These are phyloP conservation scores for Phytophthora niederhauseri DNA, from an alignment of 352 stramenopile genomes.

Conservation along the genomic window DNA sequence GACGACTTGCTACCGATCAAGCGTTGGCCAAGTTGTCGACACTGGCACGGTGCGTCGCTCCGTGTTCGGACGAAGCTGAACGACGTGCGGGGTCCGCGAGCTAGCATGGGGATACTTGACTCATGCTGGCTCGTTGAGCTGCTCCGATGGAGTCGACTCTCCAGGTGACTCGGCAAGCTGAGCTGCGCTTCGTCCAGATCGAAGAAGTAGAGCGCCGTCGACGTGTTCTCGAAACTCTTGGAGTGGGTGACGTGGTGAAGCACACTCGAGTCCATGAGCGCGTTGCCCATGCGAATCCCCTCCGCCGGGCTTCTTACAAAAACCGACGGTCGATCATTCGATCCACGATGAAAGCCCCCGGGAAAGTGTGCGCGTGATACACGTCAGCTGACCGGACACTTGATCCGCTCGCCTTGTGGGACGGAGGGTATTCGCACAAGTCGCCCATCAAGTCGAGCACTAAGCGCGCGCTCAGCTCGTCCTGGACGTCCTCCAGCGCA, in stretches of 20 bases:
- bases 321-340: slow-evolving; percentile 42
- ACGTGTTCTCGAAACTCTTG: slow-evolving; percentile 46
- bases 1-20: slow-evolving; percentile 22
- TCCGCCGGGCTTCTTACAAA: slow-evolving; percentile 46
- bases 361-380: slow-evolving; percentile 9
- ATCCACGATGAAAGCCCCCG: slow-evolving; percentile 32
- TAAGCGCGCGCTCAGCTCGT: slow-evolving; percentile 36
- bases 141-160: slow-evolving; percentile 7
- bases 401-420: neutral
- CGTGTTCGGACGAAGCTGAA: slow-evolving; percentile 22
- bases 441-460: slow-evolving; percentile 29
- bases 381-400: slow-evolving; percentile 1
- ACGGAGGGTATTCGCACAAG: slow-evolving; percentile 10
- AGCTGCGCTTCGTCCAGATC: slow-evolving; percentile 32
- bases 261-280: slow-evolving; percentile 65
- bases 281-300: slow-evolving; percentile 56
- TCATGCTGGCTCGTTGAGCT: slow-evolving; percentile 26
- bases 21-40: slow-evolving; percentile 58
- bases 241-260: slow-evolving; percentile 62
- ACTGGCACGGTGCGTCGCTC: slow-evolving; percentile 34
- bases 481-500: slow-evolving; percentile 37
- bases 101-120: slow-evolving; percentile 29
- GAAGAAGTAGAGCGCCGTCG: slow-evolving; percentile 43
- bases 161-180: slow-evolving; percentile 25
- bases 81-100: slow-evolving; percentile 17